Evolutionary conservation across 345 rosid genomes (phyloP).

Genomic region (Camelina sativa): DNA sequence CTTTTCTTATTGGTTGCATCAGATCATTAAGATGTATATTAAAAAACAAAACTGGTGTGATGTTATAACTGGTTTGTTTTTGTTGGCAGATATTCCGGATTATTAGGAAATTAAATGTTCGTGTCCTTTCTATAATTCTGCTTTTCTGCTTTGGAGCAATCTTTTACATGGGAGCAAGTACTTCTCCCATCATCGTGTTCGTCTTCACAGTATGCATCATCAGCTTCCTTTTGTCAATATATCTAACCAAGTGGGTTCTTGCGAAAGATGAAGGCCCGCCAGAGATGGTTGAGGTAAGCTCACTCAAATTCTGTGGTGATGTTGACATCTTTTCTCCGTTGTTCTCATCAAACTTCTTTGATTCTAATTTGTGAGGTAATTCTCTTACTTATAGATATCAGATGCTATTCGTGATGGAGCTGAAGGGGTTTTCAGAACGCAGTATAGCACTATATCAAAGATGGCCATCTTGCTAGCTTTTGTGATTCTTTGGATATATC

Average conservation of each 20-base stretch:
- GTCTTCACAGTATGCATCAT: slow-evolving; percentile 84
- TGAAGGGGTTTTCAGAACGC: slow-evolving; percentile 98
- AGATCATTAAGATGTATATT: slow-evolving; percentile 1
- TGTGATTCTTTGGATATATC: slow-evolving; percentile 82
- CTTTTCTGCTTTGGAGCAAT: slow-evolving; percentile 74
- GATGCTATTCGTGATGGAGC: slow-evolving; percentile 99
- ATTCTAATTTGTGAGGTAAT: slow-evolving; percentile 42
- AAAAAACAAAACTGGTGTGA: slow-evolving; percentile 5
- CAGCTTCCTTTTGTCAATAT: slow-evolving; percentile 76
- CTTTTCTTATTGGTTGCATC: slow-evolving; percentile 19
- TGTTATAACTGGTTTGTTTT: neutral
- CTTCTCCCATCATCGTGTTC: slow-evolving; percentile 92
- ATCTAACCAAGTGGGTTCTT: slow-evolving; percentile 95
- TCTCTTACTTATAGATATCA: slow-evolving; percentile 70
- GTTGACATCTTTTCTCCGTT: slow-evolving; percentile 23
- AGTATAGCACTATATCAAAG: slow-evolving; percentile 93
- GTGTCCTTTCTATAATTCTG: slow-evolving; percentile 70
- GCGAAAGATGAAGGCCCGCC: slow-evolving; percentile 99
- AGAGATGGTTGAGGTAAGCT: slow-evolving; percentile 87
- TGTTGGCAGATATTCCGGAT: slow-evolving; percentile 78
- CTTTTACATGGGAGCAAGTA: slow-evolving; percentile 85
- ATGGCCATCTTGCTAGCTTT: slow-evolving; percentile 93
- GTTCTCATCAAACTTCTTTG: neutral
- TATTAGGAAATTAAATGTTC: slow-evolving; percentile 77
- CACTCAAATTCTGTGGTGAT: slow-evolving; percentile 22